Evolutionary conservation across 257 asterid species (phyloP).

Genomic region (Pogostemon cablin): DNA sequence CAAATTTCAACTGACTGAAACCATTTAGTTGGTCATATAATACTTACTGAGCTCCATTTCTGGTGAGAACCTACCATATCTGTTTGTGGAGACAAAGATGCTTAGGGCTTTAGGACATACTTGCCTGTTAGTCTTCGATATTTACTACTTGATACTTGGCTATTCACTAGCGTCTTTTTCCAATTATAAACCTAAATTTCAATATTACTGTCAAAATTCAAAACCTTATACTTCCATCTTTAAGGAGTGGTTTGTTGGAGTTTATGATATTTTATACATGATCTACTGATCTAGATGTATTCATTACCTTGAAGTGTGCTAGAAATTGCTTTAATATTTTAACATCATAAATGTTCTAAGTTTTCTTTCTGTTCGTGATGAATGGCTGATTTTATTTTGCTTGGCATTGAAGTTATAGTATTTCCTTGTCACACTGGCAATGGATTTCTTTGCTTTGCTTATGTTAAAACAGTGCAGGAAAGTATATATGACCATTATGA

Average conservation of each 20-base stretch:
- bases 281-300: too few relatives aligned
- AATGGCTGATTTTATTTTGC: neutral
- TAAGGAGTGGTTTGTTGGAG: neutral
- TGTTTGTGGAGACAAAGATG: neutral
- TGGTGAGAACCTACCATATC: neutral
- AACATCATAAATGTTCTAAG: too few relatives aligned
- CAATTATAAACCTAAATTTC: neutral
- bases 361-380: too few relatives aligned
- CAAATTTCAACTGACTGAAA: neutral
- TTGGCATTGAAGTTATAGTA: neutral
- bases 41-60: slow-evolving; percentile 9
- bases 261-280: too few relatives aligned
- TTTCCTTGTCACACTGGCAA: neutral
- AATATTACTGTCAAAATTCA: neutral
- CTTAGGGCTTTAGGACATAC: neutral
- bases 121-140: neutral
- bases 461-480: neutral
- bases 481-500: neutral
- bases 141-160: neutral
- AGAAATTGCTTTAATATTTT: too few relatives aligned
- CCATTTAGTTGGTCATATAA: slow-evolving; percentile 3
- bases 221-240: neutral
- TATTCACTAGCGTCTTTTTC: neutral
- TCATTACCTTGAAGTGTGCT: too few relatives aligned
- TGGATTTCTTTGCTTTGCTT: neutral